Conservation (phyloP, 768 basidiomycete genomes). For the Xerocomus potaroensis region DNA sequence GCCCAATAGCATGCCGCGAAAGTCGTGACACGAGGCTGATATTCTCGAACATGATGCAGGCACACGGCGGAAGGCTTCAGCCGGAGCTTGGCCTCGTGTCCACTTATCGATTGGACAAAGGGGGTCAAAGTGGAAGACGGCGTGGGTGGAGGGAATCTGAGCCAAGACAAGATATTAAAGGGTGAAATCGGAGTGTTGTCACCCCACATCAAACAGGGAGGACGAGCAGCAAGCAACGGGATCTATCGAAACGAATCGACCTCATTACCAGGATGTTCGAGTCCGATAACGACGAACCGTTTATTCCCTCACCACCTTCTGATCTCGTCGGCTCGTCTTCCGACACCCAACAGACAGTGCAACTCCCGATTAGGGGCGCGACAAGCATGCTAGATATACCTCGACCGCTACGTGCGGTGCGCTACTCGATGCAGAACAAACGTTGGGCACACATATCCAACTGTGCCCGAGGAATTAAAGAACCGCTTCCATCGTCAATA, state of each 20-base stretch:
- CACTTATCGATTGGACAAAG: conserved; percentile 16
- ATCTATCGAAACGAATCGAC: conserved; percentile 7
- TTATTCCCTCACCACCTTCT: conserved; percentile 27
- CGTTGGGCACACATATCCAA: conserved; percentile 33
- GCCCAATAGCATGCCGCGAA: conserved; percentile 14
- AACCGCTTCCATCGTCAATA: conserved; percentile 41
- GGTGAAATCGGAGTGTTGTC: neutral
- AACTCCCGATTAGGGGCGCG: conserved; percentile 13
- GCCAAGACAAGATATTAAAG: conserved; percentile 12
- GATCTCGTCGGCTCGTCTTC: conserved; percentile 24
- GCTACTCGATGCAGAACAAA: conserved; percentile 29
- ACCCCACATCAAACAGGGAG: conserved; percentile 8
- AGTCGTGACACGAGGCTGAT: conserved; percentile 19
- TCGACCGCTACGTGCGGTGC: conserved; percentile 29
- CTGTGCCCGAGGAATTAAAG: conserved; percentile 32
- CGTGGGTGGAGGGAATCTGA: conserved; percentile 1
- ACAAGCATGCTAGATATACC: conserved; percentile 23
- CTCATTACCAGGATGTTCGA: conserved; percentile 21
- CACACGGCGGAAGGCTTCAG: conserved; percentile 12
- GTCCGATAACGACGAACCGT: conserved; percentile 28
- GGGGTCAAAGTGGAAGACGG: too few relatives aligned
- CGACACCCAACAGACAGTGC: conserved; percentile 24
- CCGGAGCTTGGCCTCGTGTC: conserved; percentile 26
- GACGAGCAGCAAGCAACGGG: conserved; percentile 4
- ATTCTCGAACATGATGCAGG: conserved; percentile 21